Percentiles rank a stretch among this genome's conserved stretches.
Evolutionary conservation across 1,139 yeast genomes (phyloP).

Genomic region (Lodderomyces margitis): DNA sequence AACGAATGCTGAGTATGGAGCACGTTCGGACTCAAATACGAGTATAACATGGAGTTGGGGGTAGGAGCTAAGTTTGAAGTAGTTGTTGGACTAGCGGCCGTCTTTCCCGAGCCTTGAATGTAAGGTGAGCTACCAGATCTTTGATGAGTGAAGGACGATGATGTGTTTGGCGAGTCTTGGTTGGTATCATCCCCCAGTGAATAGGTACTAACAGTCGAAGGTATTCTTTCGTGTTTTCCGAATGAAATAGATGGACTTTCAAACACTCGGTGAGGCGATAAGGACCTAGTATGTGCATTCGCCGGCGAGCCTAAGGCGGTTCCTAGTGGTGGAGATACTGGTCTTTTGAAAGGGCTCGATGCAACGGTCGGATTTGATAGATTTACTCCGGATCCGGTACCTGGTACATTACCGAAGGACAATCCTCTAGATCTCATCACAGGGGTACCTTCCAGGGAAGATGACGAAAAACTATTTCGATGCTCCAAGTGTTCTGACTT

Average conservation of each 20-base stretch:
- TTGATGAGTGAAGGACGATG: conserved; percentile 6
- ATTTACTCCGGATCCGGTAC: conserved; percentile 10
- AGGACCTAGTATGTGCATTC: conserved; percentile 18
- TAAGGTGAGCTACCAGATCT: conserved; percentile 10
- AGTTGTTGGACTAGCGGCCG: neutral
- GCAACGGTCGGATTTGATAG: neutral
- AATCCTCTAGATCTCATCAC: conserved; percentile 37
- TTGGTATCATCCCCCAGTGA: conserved; percentile 38
- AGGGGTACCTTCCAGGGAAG: conserved; percentile 44
- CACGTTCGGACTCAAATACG: conserved; percentile 65
- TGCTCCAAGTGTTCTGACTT: conserved; percentile 77
- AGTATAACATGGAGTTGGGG: conserved; percentile 1
- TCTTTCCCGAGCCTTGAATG: conserved; percentile 6
- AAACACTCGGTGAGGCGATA: conserved; percentile 28
- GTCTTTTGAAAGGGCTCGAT: conserved; percentile 15
- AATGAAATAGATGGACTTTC: conserved; percentile 20
- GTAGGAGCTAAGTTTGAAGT: neutral
- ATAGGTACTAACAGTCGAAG: conserved; percentile 32
- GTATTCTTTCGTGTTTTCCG: conserved; percentile 29
- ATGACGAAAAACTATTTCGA: conserved; percentile 38
- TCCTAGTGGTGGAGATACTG: conserved; percentile 20
- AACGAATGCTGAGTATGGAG: conserved; percentile 29
- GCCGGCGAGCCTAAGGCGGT: conserved; percentile 11
- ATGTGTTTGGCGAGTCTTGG: conserved; percentile 4
- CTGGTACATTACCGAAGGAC: conserved; percentile 26